Base-by-base conservation (phyloP, 108 stramenopile genomes). In the Seminavis robusta region DNA sequence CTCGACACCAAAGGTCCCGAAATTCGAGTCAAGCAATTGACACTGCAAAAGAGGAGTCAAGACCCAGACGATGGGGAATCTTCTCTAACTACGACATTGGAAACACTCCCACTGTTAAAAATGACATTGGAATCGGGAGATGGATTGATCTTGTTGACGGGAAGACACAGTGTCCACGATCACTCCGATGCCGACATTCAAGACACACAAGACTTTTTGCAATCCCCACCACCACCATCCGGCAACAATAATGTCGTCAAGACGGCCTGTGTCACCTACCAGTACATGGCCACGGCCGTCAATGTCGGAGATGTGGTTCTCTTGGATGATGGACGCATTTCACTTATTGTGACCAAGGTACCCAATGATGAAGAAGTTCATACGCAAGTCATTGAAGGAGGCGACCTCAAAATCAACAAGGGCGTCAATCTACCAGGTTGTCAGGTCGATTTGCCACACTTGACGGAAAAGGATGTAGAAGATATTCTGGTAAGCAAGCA, bases 1-100 rank as follows among this genome's bases (percentile, higher is more conserved):
- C 79, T 90, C 5, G 90, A 94, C 74, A 94, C 93, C 41, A 94
- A 94, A 48, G 84, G 94, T 32, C 94, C 94, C 10, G 94, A 95
- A 64, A 90, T 95, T 47, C 81, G 94, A 11, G 93, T 92, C 0
- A 86, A 88, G 47, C 55, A 70, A 11, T 65, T 95, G 19, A 36
- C 28, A 31, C 47, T 4, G 19, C 29, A 21, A 25, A 36, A 40
- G 28, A 51, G 40, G 58, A 51, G n/a, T n/a, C n/a, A n/a, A n/a
- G n/a, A n/a, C n/a, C n/a, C n/a, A n/a, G n/a, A n/a, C n/a, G n/a
- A n/a, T n/a, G n/a, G n/a, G n/a, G n/a, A n/a, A n/a, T n/a, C n/a
- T n/a, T n/a, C n/a, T n/a, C n/a, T n/a, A n/a, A n/a, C n/a, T n/a
- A n/a, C n/a, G n/a, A n/a, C n/a, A n/a, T n/a, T n/a, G n/a, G n/a